phyloP scores from a whole-genome alignment of 106 monocot species.

The Dendrobium officinale region DNA sequence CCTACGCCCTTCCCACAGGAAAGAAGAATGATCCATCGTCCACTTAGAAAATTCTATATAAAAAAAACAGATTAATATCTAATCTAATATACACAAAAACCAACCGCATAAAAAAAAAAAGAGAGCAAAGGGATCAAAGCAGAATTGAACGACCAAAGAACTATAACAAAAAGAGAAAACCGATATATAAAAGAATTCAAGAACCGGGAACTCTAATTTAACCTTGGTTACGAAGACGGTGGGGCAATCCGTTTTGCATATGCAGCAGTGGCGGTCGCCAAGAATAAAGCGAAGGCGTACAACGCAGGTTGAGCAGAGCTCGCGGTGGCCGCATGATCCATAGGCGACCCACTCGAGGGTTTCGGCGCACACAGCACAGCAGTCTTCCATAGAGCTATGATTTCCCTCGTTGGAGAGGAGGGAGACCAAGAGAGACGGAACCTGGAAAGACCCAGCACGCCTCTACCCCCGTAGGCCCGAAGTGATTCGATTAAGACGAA shows the following conservation, averaged over 20 bases:
- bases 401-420: slow-evolving; percentile 1
- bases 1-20: neutral
- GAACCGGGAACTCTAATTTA: neutral
- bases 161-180: neutral
- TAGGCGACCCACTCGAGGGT: slow-evolving; percentile 88
- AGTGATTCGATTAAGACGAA: no score
- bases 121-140: neutral
- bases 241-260: slow-evolving; percentile 80
- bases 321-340: slow-evolving; percentile 85
- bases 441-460: no score
- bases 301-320: slow-evolving; percentile 89
- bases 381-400: slow-evolving; percentile 62
- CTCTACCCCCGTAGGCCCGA: no score
- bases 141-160: neutral
- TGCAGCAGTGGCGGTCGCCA: slow-evolving; percentile 70
- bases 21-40: neutral
- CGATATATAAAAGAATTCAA: neutral
- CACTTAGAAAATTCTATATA: neutral
- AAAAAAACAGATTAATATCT: neutral
- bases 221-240: slow-evolving; percentile 91
- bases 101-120: neutral
- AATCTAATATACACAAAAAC: neutral
- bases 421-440: no score
- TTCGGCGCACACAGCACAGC: slow-evolving; percentile 87
- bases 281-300: slow-evolving; percentile 79